Evolutionary conservation across 2,329 filamentous ascomycete species (phyloP).

Genomic region (Penicillium hesseltinei): DNA sequence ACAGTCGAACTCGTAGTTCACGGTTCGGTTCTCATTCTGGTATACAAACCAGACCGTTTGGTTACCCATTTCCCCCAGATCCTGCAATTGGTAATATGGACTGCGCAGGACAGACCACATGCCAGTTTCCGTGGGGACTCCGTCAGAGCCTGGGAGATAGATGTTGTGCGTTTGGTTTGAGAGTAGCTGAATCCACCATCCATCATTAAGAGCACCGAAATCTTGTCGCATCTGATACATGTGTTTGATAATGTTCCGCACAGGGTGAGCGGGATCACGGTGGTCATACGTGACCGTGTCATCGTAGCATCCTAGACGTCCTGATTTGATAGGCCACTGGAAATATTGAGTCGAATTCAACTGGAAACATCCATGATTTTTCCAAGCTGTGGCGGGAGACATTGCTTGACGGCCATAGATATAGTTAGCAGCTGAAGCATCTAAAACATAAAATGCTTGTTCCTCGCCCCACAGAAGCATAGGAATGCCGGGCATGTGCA

Average conservation of each 20-base stretch:
- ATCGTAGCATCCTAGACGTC: conserved; percentile 56
- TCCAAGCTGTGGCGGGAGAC: conserved; percentile 61
- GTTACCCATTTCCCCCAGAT: conserved; percentile 48
- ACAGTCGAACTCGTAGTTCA: conserved; percentile 60
- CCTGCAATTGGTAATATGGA: conserved; percentile 52
- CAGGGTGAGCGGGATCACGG: conserved; percentile 60
- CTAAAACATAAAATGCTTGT: conserved; percentile 62
- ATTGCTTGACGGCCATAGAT: conserved; percentile 65
- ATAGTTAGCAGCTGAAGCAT: conserved; percentile 64
- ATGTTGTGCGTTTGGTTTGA: conserved; percentile 57
- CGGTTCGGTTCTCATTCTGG: conserved; percentile 48
- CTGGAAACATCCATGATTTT: conserved; percentile 62
- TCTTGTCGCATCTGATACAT: conserved; percentile 60
- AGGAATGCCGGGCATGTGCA: conserved; percentile 61
- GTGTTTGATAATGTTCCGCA: conserved; percentile 60
- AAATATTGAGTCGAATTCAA: conserved; percentile 58
- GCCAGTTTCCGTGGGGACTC: conserved; percentile 55
- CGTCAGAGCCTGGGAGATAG: conserved; percentile 53
- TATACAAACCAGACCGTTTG: conserved; percentile 48
- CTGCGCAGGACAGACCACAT: conserved; percentile 61
- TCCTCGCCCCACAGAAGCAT: conserved; percentile 64
- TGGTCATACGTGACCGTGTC: conserved; percentile 59
- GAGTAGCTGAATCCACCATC: conserved; percentile 54
- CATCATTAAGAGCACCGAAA: conserved; percentile 60
- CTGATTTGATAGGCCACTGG: conserved; percentile 56